A percentile compares a stretch with the other conserved stretches of the same genome.
Conservation (phyloP, 768 basidiomycete genomes). For the Boletus huronensis region DNA sequence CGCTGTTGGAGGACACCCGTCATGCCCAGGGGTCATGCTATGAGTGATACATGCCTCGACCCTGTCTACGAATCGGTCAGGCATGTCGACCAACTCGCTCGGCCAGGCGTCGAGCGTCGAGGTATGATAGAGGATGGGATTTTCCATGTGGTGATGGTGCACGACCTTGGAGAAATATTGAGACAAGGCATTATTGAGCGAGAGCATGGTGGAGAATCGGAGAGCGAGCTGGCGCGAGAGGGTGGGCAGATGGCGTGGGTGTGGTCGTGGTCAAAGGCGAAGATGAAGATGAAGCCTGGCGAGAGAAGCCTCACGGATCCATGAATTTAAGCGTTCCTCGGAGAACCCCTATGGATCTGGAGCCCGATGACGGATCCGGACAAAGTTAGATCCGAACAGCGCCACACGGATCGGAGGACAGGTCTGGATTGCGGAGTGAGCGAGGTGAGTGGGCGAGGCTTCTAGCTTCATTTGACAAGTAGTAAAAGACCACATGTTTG, state of each 20-base stretch:
- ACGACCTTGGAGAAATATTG: conserved; percentile 12
- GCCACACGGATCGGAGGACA: neutral
- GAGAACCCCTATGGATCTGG: no score
- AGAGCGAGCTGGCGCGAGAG: neutral
- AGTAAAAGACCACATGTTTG: no score
- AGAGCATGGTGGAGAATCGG: neutral
- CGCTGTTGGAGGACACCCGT: neutral
- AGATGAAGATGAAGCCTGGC: no score
- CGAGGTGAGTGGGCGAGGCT: no score
- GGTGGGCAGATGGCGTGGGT: neutral
- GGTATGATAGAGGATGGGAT: conserved; percentile 3
- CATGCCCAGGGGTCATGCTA: neutral
- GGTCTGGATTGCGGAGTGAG: neutral
- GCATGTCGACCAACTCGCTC: neutral
- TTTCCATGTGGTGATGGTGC: neutral
- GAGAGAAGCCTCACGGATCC: neutral
- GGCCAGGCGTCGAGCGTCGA: conserved; percentile 13
- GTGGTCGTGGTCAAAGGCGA: neutral
- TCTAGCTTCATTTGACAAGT: no score
- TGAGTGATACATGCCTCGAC: conserved; percentile 9
- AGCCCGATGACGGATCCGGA: neutral
- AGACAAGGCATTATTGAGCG: neutral
- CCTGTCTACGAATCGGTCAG: conserved; percentile 7
- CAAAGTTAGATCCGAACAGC: neutral
- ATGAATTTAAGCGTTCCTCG: neutral